Evolutionary conservation across 805 yeast species (phyloP), one percentile per base, ranked within the genome.

Genomic region (Saccharomycopsis sp.): DNA sequence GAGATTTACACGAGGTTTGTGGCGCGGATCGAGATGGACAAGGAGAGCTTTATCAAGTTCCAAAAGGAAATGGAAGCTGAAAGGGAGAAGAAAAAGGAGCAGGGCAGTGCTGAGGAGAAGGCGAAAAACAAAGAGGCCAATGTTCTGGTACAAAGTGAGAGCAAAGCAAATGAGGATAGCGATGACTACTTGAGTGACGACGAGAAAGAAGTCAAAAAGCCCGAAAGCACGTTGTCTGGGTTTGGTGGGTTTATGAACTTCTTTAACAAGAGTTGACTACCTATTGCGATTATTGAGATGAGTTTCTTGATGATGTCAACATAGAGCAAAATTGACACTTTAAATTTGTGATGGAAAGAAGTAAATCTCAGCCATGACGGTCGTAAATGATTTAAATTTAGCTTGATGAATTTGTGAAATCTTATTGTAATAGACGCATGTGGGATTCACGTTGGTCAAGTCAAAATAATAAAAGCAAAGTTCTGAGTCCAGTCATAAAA

Each of bases 161-260:
- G 20, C 8, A 12, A 17, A n/a, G 20, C 18, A 9, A 21, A n/a
- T 6, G 21, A 34, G 21, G 25, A 10, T n/a, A 30, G 23, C n/a
- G 13, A n/a, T 30, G 19, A 30, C 19, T n/a, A 30, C 16, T n/a
- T 10, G 18, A 5, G 16, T 4, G 8, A 19, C 19, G 23, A 8
- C 25, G 21, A 17, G 20, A 13, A 27, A 17, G 34, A 29, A 36
- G 17, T 13, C 21, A 2, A 12, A 13, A 13, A 15, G 21, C 13
- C 23, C 23, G 9, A 20, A 19, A 17, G 13, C 35, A 27, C n/a
- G n/a, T n/a, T 34, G 23, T 27, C 34, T 4, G 44, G 36, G 3
- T 41, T 44, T 18, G 36, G 48, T 33, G 48, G 48, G 25, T 41
- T 41, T 33, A 41, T 44, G 31, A 44, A 44, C 18, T 44, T 44